Base-by-base conservation (phyloP, 192 early-diverging fungal species). In the Cladochytrium replicatum region DNA sequence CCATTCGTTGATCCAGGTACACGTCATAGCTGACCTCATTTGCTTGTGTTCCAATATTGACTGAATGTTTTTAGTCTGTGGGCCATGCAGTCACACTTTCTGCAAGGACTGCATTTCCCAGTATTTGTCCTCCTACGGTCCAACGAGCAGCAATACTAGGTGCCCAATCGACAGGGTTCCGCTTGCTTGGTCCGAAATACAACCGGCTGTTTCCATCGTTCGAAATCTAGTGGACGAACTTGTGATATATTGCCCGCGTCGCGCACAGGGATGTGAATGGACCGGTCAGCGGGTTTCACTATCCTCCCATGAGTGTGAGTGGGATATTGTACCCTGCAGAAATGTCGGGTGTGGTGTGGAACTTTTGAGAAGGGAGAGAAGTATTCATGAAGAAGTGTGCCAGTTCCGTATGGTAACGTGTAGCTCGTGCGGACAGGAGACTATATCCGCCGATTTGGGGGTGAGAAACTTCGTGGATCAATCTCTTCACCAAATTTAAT, bases 151-250 rank as follows among this genome's bases (percentile, higher is more conserved):
- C n/a, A n/a, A n/a, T n/a, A n/a, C n/a, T n/a, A n/a, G n/a, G n/a
- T 85, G 83, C 43, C 83, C 83, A 0, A 60, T 85, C 13, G 82
- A 83, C 41, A 64, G 83, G 1, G 55, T 70, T 0, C 52, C 51
- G 1, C 60, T 82, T 25, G 29, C 58, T 0, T 48, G 61, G 5
- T 6, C 50, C 19, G 45, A 68, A 6, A 51, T 85, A 0, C 50
- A 66, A 34, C 63, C 73, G 5, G 76, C 77, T 25, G 69, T 65
- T 22, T 80, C 75, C 24, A 74, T 82, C 6, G 63, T 85, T 32
- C 34, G 41, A 7, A 81, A 76, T 55, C 75, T 85, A 60, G 74
- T 83, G 26, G 73, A 85, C 43, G 83, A 85, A 38, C 68, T 85
- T 0, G n/a, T 55, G 1, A 70, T 81, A 0, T 66, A 69, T 29